Evolutionary conservation across 2,329 filamentous ascomycete species (phyloP).

Genomic region (Leptodontidium sp.): DNA sequence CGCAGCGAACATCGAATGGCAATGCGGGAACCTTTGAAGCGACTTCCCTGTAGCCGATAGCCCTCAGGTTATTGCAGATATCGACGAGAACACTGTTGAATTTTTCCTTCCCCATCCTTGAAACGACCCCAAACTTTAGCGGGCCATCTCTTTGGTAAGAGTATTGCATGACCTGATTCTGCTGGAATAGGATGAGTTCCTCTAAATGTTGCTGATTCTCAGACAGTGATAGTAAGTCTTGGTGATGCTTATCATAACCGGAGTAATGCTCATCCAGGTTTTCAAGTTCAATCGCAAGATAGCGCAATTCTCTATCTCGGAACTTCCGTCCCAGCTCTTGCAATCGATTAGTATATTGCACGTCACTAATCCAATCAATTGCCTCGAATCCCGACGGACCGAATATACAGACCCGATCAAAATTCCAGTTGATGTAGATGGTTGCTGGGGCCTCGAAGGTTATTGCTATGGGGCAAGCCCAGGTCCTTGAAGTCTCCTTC

Average conservation of each 20-base stretch:
- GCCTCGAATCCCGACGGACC: too few species aligned
- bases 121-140: background rate
- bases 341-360: background rate
- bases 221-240: background rate
- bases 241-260: background rate
- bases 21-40: background rate
- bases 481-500: background rate
- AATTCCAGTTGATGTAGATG: conserved; percentile 17
- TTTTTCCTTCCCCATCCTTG: too few species aligned
- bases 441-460: background rate
- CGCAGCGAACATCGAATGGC: background rate
- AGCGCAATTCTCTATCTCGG: background rate
- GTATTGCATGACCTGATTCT: background rate
- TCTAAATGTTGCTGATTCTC: background rate
- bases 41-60: background rate
- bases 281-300: background rate
- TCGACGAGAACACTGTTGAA: background rate
- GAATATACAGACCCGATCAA: conserved; percentile 5
- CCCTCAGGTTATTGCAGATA: background rate
- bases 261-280: too few species aligned
- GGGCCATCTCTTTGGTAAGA: background rate
- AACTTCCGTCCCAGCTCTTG: background rate
- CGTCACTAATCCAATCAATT: too few species aligned
- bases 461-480: background rate
- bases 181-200: background rate